Conservation (phyloP, 2,329 filamentous ascomycete species). For the Colletotrichum caudatum region DNA sequence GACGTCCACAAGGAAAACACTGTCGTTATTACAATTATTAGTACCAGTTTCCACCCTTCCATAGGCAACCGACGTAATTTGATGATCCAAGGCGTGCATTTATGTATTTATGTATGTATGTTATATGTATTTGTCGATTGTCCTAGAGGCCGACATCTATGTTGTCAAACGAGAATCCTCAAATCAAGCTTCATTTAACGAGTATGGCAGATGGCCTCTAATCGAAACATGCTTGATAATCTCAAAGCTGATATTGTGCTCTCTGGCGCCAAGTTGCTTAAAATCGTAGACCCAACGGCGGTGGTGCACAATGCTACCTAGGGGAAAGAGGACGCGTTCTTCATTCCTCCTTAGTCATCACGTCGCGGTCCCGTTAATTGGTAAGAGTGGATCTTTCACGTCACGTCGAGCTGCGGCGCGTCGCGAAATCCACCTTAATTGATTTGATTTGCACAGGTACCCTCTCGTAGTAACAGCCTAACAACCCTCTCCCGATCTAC, state of each 20-base stretch:
- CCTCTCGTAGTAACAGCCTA: slow-evolving; percentile 29
- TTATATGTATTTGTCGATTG: background rate
- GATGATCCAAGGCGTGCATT: background rate
- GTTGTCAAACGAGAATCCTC: background rate
- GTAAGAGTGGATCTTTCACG: slow-evolving; percentile 52
- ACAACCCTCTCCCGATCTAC: slow-evolving; percentile 18
- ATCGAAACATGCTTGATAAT: background rate
- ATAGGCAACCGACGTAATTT: background rate
- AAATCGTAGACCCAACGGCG: background rate
- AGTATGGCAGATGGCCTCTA: background rate
- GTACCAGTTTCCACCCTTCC: background rate
- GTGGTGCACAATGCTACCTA: background rate
- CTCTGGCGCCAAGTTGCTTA: background rate
- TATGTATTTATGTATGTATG: background rate
- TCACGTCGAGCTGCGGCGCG: slow-evolving; percentile 49
- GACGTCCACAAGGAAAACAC: too few relatives aligned
- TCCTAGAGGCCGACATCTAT: background rate
- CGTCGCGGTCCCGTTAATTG: slow-evolving; percentile 12
- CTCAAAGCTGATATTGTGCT: background rate
- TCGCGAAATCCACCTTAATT: slow-evolving; percentile 42
- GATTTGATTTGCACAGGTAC: slow-evolving; percentile 28
- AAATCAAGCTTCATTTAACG: background rate
- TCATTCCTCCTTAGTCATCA: slow-evolving; percentile 24
- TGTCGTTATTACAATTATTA: too few relatives aligned
- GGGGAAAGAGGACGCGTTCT: slow-evolving; percentile 11